These are phyloP conservation scores for Claviceps capensis DNA, from an alignment of 2,329 filamentous ascomycete species.

Conservation along the genomic window DNA sequence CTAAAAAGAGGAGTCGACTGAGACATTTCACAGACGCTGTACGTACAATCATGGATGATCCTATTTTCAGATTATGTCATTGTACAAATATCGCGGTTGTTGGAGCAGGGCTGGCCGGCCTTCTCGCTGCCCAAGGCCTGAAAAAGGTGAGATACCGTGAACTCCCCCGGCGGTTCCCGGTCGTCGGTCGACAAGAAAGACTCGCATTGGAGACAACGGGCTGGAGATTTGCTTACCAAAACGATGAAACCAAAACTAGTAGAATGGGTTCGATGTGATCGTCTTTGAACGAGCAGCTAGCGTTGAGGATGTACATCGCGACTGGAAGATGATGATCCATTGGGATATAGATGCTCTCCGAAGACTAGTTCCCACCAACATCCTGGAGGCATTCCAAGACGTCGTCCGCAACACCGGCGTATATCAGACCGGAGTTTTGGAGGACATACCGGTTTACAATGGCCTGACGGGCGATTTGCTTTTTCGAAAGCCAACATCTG, in stretches of 20 bases:
- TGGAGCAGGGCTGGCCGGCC: slow-evolving; percentile 23
- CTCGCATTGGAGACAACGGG: background rate
- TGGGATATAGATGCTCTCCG: slow-evolving; percentile 24
- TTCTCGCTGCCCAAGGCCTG: slow-evolving; percentile 23
- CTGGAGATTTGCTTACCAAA: background rate
- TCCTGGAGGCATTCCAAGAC: slow-evolving; percentile 15
- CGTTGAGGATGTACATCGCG: slow-evolving; percentile 17
- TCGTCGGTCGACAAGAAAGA: background rate
- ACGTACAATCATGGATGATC: no score
- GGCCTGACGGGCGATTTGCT: slow-evolving; percentile 22
- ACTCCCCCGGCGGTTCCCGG: background rate
- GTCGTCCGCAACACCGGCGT: slow-evolving; percentile 22
- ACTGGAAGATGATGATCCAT: slow-evolving; percentile 27
- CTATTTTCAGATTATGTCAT: no score
- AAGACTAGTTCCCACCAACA: slow-evolving; percentile 19
- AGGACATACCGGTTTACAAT: slow-evolving; percentile 19
- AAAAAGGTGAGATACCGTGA: slow-evolving; percentile 15
- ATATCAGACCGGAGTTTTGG: slow-evolving; percentile 11
- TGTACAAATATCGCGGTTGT: slow-evolving; percentile 18
- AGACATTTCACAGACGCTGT: no score
- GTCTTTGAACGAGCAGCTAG: slow-evolving; percentile 19
- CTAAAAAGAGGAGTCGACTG: background rate
- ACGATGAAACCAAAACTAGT: background rate
- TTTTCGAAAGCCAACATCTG: slow-evolving; percentile 19
- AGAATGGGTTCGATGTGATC: slow-evolving; percentile 20